A percentile compares a stretch with the other conserved stretches of the same genome.
Conservation (phyloP, 768 basidiomycete species). For the Leccinum barrowsii region DNA sequence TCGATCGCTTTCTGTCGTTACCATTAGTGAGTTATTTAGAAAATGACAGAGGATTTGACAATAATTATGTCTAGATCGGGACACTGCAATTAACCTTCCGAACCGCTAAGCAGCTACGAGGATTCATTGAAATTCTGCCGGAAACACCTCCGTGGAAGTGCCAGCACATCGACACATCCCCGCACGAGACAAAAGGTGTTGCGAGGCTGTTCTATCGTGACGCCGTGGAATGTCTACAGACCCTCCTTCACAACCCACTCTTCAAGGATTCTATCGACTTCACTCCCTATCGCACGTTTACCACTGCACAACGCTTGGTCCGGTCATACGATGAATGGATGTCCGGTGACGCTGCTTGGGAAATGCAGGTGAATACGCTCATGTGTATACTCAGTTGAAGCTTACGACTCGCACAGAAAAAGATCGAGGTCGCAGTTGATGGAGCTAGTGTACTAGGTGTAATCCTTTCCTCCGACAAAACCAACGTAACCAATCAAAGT, state of each 20-base stretch:
- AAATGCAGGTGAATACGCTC: slow-evolving; percentile 18
- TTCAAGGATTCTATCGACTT: slow-evolving; percentile 6
- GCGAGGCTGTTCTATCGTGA: neutral
- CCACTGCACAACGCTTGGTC: slow-evolving; percentile 1
- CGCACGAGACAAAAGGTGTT: neutral
- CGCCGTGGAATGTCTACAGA: neutral
- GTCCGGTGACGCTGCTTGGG: slow-evolving; percentile 25
- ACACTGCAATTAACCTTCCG: no score
- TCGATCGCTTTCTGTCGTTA: no score
- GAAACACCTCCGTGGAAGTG: neutral
- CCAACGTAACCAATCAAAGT: neutral
- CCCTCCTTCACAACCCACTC: neutral
- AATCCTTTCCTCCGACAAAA: neutral
- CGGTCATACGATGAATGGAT: slow-evolving; percentile 22
- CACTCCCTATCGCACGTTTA: slow-evolving; percentile 13
- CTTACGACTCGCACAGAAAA: neutral
- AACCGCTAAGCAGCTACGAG: no score
- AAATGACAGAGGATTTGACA: no score
- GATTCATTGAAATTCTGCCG: neutral
- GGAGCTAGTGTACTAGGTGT: neutral
- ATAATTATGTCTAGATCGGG: no score
- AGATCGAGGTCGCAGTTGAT: neutral
- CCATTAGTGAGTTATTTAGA: no score
- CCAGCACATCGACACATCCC: neutral
- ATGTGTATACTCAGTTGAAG: no score